Conservation (phyloP, 1,284 basidiomycete genomes). For the Mrakiaceae sp. region DNA sequence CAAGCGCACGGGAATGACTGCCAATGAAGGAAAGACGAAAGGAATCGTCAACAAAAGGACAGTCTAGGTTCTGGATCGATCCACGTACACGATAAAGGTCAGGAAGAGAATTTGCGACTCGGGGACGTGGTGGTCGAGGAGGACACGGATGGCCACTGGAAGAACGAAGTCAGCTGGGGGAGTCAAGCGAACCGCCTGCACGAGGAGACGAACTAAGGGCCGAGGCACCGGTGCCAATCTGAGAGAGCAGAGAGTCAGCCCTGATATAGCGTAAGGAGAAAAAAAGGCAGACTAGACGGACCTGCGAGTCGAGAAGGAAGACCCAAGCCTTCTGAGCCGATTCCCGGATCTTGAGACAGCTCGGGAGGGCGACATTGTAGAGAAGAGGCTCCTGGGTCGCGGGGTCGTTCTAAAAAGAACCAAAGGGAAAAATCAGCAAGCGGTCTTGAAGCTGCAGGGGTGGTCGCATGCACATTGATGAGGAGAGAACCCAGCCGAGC, state of each 20-base stretch:
- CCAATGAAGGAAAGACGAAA: neutral
- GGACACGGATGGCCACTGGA: constrained; percentile 83
- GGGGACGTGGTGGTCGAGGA: constrained; percentile 87
- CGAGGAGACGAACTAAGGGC: constrained; percentile 46
- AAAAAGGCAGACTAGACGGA: constrained; percentile 24
- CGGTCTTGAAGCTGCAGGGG: too few species aligned
- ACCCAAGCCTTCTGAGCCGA: constrained; percentile 63
- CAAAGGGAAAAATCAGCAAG: too few species aligned
- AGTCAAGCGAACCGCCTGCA: too few species aligned
- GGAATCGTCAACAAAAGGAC: neutral
- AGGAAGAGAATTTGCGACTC: constrained; percentile 66
- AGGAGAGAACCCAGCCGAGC: constrained; percentile 78
- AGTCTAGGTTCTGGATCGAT: neutral
- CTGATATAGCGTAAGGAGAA: neutral
- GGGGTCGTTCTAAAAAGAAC: constrained; percentile 52
- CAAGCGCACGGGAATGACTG: constrained; percentile 6
- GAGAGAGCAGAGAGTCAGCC: neutral
- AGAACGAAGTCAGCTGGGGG: neutral
- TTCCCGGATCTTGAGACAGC: constrained; percentile 51
- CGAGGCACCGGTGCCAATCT: constrained; percentile 90
- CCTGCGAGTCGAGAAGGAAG: constrained; percentile 85
- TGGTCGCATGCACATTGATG: constrained; percentile 41
- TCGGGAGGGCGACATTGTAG: constrained; percentile 68
- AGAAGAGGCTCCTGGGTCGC: constrained; percentile 78
- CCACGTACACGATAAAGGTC: constrained; percentile 12